Conservation (phyloP, 23 red algal genomes). For the Chondrus crispus region DNA sequence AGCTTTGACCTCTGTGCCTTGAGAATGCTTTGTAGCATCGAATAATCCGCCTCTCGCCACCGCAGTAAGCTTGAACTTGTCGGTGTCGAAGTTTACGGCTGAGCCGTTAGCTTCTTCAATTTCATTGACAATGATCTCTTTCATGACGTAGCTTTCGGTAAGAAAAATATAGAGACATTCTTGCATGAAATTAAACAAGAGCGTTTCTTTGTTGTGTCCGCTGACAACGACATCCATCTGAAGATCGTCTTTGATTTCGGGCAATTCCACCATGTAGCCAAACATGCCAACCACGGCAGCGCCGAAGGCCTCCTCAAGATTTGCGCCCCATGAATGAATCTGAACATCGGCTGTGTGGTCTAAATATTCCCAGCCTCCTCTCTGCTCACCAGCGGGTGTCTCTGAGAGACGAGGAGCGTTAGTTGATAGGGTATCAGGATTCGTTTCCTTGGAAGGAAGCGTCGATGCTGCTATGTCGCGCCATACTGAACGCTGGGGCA, state of each 20-base stretch:
- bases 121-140: slow-evolving; percentile 23
- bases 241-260: slow-evolving; percentile 10
- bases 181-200: slow-evolving; percentile 86
- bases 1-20: slow-evolving; percentile 94
- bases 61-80: slow-evolving; percentile 10
- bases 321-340: slow-evolving; percentile 81
- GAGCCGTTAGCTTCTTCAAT: too few relatives aligned
- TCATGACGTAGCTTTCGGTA: slow-evolving; percentile 63
- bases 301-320: slow-evolving; percentile 53
- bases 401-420: neutral
- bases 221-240: slow-evolving; percentile 29
- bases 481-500: slow-evolving; percentile 17
- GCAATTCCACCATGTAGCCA: slow-evolving; percentile 81
- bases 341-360: slow-evolving; percentile 97
- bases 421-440: neutral
- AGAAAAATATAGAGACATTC: slow-evolving; percentile 85
- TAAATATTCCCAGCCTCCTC: slow-evolving; percentile 73
- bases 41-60: slow-evolving; percentile 13
- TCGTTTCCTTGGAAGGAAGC: neutral
- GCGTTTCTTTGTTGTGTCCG: slow-evolving; percentile 82
- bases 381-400: neutral
- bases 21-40: slow-evolving; percentile 7
- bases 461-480: too few relatives aligned
- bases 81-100: slow-evolving; percentile 37
- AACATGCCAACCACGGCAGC: slow-evolving; percentile 78